Percentiles rank a stretch among this genome's conserved stretches.
Conservation (phyloP, 345 rosid genomes). For the Citrus cavaleriei region DNA sequence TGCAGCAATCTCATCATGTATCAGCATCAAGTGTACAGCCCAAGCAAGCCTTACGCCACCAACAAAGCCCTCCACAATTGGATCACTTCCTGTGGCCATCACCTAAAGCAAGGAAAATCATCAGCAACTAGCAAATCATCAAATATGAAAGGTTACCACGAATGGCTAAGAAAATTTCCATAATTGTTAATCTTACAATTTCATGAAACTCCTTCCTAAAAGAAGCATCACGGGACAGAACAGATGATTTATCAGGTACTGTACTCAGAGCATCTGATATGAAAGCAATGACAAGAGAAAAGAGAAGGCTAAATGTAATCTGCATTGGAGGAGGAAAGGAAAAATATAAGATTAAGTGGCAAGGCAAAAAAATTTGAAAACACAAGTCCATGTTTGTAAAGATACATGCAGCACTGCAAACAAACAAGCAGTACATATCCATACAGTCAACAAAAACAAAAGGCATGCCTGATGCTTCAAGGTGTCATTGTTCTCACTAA, state of each 20-base stretch:
- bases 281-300: conserved; percentile 73
- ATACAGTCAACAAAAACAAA: conserved; percentile 10
- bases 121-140: conserved; percentile 19
- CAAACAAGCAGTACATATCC: conserved; percentile 17
- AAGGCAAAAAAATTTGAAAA: neutral
- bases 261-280: conserved; percentile 87
- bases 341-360: conserved; percentile 1
- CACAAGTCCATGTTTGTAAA: neutral
- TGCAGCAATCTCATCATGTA: conserved; percentile 56
- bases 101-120: conserved; percentile 52
- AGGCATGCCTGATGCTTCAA: conserved; percentile 69
- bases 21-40: conserved; percentile 83
- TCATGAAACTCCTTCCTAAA: conserved; percentile 88
- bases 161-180: conserved; percentile 14
- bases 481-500: conserved; percentile 45
- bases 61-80: conserved; percentile 63
- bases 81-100: conserved; percentile 57
- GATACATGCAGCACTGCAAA: neutral
- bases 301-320: conserved; percentile 79
- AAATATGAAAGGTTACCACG: conserved; percentile 6
- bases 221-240: conserved; percentile 70
- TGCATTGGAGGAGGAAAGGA: conserved; percentile 34
- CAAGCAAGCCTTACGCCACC: conserved; percentile 85
- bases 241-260: conserved; percentile 70
- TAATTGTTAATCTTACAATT: conserved; percentile 51